Base-by-base conservation (phyloP, 345 rosid genomes). In the Cardamine resedifolia region DNA sequence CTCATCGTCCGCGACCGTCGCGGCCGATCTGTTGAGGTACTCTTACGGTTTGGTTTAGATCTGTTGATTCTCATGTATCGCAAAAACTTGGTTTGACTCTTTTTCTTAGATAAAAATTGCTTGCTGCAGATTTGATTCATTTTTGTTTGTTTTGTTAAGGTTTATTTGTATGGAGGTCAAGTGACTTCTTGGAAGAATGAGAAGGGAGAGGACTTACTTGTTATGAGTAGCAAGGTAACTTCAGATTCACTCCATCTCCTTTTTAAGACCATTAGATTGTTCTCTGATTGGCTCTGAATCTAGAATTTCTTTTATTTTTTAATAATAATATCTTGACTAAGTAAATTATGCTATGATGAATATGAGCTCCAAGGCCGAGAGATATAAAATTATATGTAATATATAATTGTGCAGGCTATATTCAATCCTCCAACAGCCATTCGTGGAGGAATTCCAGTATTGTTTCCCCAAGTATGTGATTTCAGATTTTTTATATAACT, bases 101-200 rank as follows among this genome's bases (percentile, higher is more conserved):
- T 43, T 43, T 43, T 0, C 3, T 6, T 43, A 12, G 44, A 39
- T 39, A 4, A 39, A 36, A 39, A 1, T 41, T 10, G 3, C 18
- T n/a, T n/a, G 10, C 15, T 23, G 19, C 8, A 52, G 33, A 57
- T 60, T 28, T 59, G 9, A 39, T 44, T 43, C 19, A 14, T 4
- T 63, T 26, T 7, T 33, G 10, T 5, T 36, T 30, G 39, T 51
- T 57, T 44, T 47, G 51, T 26, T 43, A 79, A 92, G 97, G 86
- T 92, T 50, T 92, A 85, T 80, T 72, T 92, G 71, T 85, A 83
- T 66, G 96, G 97, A 39, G 93, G 82, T 38, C 96, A 93, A 34
- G 96, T 94, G 30, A 84, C 84, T 38, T 91, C 98, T 52, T 94
- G 97, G 96, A 94, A 88, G 84, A 88, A 86, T 71, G 91, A 82